phyloP scores from a whole-genome alignment of 805 yeast species.

The Sugiyamaella qingdaonensis region DNA sequence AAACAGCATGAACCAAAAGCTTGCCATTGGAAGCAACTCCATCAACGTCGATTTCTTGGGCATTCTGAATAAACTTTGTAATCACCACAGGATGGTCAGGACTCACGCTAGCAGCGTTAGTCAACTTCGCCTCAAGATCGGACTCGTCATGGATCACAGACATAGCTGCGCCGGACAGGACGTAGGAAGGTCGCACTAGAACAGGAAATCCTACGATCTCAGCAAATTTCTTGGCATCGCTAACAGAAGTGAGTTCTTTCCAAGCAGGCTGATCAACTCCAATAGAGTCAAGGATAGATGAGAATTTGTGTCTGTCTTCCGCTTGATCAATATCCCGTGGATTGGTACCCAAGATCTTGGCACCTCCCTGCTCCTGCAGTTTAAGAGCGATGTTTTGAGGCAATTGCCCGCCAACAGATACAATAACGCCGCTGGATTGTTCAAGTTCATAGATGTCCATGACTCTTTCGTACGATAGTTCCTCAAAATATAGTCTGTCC shows the following conservation, averaged over 20 bases:
- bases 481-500: slow-evolving; percentile 94
- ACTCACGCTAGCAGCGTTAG: slow-evolving; percentile 86
- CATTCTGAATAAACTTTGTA: slow-evolving; percentile 92
- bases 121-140: slow-evolving; percentile 77
- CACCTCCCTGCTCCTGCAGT: slow-evolving; percentile 71
- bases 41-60: slow-evolving; percentile 95
- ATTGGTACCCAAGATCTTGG: slow-evolving; percentile 86
- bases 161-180: slow-evolving; percentile 98
- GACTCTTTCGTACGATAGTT: slow-evolving; percentile 90
- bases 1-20: slow-evolving; percentile 88
- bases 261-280: slow-evolving; percentile 96
- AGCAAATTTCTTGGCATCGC: slow-evolving; percentile 83
- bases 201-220: slow-evolving; percentile 89
- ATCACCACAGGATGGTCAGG: slow-evolving; percentile 97
- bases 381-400: slow-evolving; percentile 94
- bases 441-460: slow-evolving; percentile 96
- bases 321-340: slow-evolving; percentile 96
- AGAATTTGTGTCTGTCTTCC: slow-evolving; percentile 97
- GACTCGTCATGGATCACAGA: slow-evolving; percentile 75
- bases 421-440: slow-evolving; percentile 83
- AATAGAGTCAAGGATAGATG: slow-evolving; percentile 87
- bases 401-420: slow-evolving; percentile 96
- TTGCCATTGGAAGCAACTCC: slow-evolving; percentile 90
- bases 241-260: slow-evolving; percentile 88
- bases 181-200: slow-evolving; percentile 95